Evolutionary conservation across 2,329 filamentous ascomycete species (phyloP).

Genomic region (Ascochyta pisi): DNA sequence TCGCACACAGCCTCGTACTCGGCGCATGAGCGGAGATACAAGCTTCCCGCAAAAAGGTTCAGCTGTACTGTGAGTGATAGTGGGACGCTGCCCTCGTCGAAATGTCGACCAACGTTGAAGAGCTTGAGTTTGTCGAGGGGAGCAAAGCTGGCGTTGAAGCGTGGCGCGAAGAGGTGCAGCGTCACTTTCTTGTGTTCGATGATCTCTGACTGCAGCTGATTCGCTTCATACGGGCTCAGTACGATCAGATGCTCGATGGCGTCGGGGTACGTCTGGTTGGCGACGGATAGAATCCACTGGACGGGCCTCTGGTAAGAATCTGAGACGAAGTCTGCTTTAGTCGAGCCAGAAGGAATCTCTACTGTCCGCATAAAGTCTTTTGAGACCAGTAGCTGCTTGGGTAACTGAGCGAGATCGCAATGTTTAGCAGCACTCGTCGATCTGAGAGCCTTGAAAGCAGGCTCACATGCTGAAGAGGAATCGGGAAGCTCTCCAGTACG

Average conservation of each 20-base stretch:
- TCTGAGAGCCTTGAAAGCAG: conserved; percentile 56
- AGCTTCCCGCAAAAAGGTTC: conserved; percentile 72
- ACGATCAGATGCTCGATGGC: conserved; percentile 53
- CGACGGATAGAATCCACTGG: conserved; percentile 59
- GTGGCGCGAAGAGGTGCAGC: conserved; percentile 62
- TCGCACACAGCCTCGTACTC: conserved; percentile 64
- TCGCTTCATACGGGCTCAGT: conserved; percentile 68
- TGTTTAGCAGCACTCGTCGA: conserved; percentile 51
- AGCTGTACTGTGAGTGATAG: conserved; percentile 56
- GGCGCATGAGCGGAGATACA: conserved; percentile 63
- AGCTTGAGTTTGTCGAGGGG: conserved; percentile 57
- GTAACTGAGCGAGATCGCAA: conserved; percentile 48
- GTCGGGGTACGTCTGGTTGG: not conserved
- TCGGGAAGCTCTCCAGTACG: conserved; percentile 41
- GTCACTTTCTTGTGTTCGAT: conserved; percentile 40
- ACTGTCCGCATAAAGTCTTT: conserved; percentile 61
- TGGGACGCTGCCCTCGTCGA: conserved; percentile 15
- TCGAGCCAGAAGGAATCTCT: conserved; percentile 16
- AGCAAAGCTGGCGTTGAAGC: conserved; percentile 48
- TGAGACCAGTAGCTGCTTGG: conserved; percentile 55
- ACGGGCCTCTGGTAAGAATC: conserved; percentile 62
- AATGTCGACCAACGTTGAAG: conserved; percentile 46
- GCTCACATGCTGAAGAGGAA: conserved; percentile 46
- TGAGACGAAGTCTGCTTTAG: conserved; percentile 14
- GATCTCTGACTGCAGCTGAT: conserved; percentile 57